Evolutionary conservation across 441 rosid species (phyloP).

Genomic region (Heliophila coronopifolia): DNA sequence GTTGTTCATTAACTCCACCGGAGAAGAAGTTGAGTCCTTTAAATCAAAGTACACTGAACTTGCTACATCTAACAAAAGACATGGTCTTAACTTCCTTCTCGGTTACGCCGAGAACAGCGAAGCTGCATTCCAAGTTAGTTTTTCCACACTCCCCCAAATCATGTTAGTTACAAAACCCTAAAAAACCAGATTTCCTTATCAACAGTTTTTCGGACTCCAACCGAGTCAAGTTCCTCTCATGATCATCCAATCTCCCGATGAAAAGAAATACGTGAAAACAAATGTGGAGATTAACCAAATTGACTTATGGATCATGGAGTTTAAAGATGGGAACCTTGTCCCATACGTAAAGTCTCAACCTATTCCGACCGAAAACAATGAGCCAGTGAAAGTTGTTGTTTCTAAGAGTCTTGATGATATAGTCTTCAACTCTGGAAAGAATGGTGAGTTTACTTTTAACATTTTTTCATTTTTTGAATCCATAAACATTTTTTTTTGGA

Average conservation of each 20-base stretch:
- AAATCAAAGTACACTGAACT: conserved; percentile 64
- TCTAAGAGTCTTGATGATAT: conserved; percentile 69
- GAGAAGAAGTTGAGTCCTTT: conserved; percentile 53
- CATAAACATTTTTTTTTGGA: no score
- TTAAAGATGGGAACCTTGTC: conserved; percentile 68
- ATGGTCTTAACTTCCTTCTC: conserved; percentile 64
- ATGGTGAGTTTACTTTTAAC: conserved; percentile 71
- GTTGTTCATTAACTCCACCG: conserved; percentile 65
- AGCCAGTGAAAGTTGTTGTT: conserved; percentile 91
- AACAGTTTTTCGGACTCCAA: conserved; percentile 81
- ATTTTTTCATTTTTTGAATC: no score
- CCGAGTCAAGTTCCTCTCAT: conserved; percentile 82
- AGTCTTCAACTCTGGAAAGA: conserved; percentile 77
- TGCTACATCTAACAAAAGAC: conserved; percentile 68
- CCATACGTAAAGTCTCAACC: conserved; percentile 76
- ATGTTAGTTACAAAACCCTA: conserved; percentile 7
- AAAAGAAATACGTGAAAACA: conserved; percentile 75
- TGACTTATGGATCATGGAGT: conserved; percentile 82
- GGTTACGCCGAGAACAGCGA: conserved; percentile 83
- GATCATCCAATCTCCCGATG: conserved; percentile 59
- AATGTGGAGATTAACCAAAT: conserved; percentile 63
- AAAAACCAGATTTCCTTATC: background rate
- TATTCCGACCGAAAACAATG: conserved; percentile 64
- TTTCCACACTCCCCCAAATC: background rate
- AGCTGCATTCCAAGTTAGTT: conserved; percentile 82